Conservation (phyloP, 2,329 filamentous ascomycete genomes). For the Helotiales sp. region DNA sequence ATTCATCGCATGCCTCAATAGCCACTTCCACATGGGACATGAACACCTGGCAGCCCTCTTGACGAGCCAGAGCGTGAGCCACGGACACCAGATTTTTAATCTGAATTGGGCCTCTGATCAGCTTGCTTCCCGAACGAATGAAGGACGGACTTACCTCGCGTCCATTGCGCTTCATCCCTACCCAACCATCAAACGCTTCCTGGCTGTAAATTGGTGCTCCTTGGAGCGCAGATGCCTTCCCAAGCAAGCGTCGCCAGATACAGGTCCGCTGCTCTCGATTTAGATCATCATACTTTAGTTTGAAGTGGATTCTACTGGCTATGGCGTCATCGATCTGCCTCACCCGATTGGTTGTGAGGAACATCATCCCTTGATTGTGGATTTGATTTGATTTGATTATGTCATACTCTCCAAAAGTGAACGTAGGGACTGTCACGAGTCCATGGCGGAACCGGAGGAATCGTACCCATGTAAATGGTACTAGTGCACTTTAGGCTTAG, state of each 20-base stretch:
- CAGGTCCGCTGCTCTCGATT: conserved; percentile 15
- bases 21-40: conserved; percentile 27
- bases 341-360: conserved; percentile 45
- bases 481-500: too few species aligned
- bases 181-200: too few species aligned
- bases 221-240: neutral
- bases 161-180: too few species aligned
- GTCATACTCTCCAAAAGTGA: too few species aligned
- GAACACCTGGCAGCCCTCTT: conserved; percentile 16
- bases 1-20: too few species aligned
- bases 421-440: too few species aligned
- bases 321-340: conserved; percentile 26
- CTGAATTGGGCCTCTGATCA: conserved; percentile 14
- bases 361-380: conserved; percentile 46
- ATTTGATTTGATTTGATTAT: too few species aligned
- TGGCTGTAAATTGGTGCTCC: too few species aligned
- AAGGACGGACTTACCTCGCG: conserved; percentile 13
- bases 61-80: conserved; percentile 11
- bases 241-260: conserved; percentile 3
- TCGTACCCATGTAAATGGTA: too few species aligned
- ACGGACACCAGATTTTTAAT: conserved; percentile 21
- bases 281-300: conserved; percentile 30
- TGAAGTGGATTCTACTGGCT: conserved; percentile 28
- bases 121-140: conserved; percentile 5
- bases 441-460: too few species aligned